These are phyloP conservation scores for Penicillium sp. DNA, from an alignment of 2,329 filamentous ascomycete genomes.

Conservation along the genomic window DNA sequence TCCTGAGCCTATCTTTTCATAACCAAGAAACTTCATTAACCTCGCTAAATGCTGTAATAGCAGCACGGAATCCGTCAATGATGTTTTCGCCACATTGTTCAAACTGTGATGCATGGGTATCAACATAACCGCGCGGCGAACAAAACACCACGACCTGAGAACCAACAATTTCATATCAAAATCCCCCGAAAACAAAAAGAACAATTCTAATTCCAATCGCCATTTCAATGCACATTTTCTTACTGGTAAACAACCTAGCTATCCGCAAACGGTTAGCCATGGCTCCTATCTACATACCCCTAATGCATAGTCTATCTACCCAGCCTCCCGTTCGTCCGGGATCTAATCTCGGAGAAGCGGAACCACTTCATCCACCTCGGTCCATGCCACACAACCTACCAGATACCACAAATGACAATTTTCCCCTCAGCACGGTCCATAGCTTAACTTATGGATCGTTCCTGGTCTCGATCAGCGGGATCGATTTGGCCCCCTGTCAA, in stretches of 20 bases:
- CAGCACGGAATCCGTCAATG: no score
- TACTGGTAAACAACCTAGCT: not conserved
- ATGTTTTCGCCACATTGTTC: no score
- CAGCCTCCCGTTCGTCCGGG: conserved; percentile 2
- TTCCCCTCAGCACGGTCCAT: conserved; percentile 19
- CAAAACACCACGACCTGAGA: not conserved
- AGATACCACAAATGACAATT: not conserved
- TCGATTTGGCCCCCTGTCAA: conserved; percentile 8
- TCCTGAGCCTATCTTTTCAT: not conserved
- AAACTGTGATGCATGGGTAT: not conserved
- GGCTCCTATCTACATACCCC: not conserved
- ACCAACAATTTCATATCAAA: not conserved
- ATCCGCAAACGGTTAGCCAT: not conserved
- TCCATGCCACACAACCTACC: conserved; percentile 4
- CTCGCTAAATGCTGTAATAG: no score
- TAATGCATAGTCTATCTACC: not conserved
- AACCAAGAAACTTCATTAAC: no score
- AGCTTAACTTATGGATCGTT: conserved; percentile 13
- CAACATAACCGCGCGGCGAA: not conserved
- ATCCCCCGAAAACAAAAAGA: not conserved
- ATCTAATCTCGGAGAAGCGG: conserved; percentile 10
- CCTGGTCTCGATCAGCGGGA: conserved; percentile 14
- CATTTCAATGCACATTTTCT: not conserved
- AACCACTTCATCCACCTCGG: conserved; percentile 5
- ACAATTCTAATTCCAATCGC: not conserved